A percentile compares a stretch with the other conserved stretches of the same genome.
These are phyloP conservation scores for Brassica carinata DNA, from an alignment of 345 rosid genomes.

Conservation along the genomic window DNA sequence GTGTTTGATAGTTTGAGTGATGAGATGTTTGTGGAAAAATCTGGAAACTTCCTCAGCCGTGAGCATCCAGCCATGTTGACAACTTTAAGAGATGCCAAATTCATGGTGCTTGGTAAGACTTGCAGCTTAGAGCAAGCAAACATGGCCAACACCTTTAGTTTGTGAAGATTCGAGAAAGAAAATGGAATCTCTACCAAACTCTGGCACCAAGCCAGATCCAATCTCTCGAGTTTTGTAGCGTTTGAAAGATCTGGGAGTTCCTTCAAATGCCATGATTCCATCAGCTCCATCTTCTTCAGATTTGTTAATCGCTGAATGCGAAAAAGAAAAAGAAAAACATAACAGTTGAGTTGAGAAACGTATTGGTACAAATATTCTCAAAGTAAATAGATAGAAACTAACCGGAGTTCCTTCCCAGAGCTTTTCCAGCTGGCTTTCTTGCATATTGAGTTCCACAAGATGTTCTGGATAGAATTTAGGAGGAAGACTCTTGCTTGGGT, in stretches of 20 bases:
- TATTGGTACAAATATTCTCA: not conserved
- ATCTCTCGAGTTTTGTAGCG: not conserved
- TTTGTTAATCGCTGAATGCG: not conserved
- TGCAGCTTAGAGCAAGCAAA: not conserved
- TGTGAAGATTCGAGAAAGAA: not conserved
- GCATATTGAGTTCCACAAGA: not conserved
- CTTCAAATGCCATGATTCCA: not conserved
- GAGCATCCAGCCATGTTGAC: constrained; percentile 2
- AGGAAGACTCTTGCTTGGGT: not conserved
- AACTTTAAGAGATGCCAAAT: not conserved
- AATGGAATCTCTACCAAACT: not conserved
- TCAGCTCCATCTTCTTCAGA: not conserved
- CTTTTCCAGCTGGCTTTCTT: not conserved
- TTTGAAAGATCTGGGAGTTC: not conserved
- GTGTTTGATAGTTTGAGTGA: not conserved
- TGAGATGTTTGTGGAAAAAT: not conserved
- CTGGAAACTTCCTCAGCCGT: not conserved
- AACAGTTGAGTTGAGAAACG: not conserved
- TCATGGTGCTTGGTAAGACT: not conserved
- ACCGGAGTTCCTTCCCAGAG: not conserved
- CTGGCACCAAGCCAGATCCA: not conserved
- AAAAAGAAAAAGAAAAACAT: not conserved
- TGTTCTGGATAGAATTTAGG: not conserved
- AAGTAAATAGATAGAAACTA: not conserved
- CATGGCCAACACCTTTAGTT: not conserved